A percentile compares a stretch with the other conserved stretches of the same genome.
Evolutionary conservation across 495 filamentous ascomycete species (phyloP).

Genomic region (Trichocladium antarcticum): DNA sequence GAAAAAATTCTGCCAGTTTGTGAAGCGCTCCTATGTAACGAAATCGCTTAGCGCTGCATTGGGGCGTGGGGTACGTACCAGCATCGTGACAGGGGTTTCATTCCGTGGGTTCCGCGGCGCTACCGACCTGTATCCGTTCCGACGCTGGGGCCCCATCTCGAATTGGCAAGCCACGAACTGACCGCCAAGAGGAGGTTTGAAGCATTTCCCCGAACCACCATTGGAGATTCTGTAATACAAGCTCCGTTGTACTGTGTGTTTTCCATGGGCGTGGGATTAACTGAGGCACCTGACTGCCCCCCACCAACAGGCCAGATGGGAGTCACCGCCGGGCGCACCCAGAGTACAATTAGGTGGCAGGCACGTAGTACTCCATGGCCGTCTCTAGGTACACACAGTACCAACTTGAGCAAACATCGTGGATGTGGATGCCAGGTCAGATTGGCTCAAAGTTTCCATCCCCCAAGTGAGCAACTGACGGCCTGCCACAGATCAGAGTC

Average conservation of each 20-base stretch:
- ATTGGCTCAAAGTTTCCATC: too few species aligned
- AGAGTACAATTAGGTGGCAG: too few species aligned
- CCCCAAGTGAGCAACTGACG: too few species aligned
- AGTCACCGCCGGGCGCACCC: too few species aligned
- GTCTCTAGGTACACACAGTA: too few species aligned
- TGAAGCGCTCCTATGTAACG: background rate
- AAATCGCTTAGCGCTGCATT: conserved; percentile 6
- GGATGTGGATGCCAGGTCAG: too few species aligned
- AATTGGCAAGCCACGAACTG: conserved; percentile 5
- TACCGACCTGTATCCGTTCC: too few species aligned
- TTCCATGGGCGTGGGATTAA: background rate
- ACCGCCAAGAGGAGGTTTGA: background rate
- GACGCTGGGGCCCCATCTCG: conserved; percentile 7
- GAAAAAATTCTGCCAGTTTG: conserved; percentile 12
- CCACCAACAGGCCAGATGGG: background rate
- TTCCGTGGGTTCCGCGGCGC: background rate
- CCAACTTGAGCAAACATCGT: too few species aligned
- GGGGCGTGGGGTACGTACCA: background rate
- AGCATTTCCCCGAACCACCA: background rate
- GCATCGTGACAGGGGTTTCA: background rate
- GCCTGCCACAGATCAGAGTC: too few species aligned
- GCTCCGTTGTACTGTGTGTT: background rate
- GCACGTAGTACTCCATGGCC: too few species aligned
- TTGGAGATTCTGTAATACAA: background rate
- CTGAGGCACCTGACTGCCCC: background rate